These are phyloP conservation scores for Candida boleticola DNA, from an alignment of 805 yeast species.

Conservation along the genomic window DNA sequence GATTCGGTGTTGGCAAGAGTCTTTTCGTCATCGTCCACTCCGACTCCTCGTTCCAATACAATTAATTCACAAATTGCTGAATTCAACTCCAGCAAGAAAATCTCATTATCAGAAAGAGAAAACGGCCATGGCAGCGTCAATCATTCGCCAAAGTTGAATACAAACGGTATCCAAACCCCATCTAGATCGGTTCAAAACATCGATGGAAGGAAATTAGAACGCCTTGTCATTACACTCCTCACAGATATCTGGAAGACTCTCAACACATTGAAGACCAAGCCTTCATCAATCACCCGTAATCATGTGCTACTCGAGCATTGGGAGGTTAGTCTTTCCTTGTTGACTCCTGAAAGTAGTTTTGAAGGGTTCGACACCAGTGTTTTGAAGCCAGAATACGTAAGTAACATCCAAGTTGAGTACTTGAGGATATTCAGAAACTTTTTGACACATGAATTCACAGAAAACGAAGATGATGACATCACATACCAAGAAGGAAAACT, in stretches of 20 bases:
- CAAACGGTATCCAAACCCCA: neutral
- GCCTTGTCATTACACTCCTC: constrained; percentile 27
- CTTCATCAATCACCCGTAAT: constrained; percentile 39
- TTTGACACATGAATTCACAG: constrained; percentile 27
- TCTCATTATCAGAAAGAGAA: neutral
- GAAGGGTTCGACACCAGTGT: constrained; percentile 8
- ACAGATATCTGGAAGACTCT: constrained; percentile 32
- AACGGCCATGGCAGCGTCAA: neutral
- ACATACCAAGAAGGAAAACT: constrained; percentile 7
- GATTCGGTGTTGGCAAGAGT: constrained; percentile 26
- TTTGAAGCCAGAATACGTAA: constrained; percentile 22
- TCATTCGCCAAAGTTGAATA: neutral
- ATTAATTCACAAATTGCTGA: neutral
- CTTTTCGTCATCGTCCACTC: neutral
- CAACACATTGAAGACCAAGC: constrained; percentile 26
- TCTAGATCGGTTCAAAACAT: neutral
- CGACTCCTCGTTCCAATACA: neutral
- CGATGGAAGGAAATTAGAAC: constrained; percentile 13
- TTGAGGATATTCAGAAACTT: constrained; percentile 37
- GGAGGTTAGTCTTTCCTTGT: constrained; percentile 38
- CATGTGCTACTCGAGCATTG: constrained; percentile 44
- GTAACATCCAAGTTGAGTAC: constrained; percentile 38
- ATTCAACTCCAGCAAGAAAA: neutral
- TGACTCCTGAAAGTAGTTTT: constrained; percentile 20
- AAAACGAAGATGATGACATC: constrained; percentile 9